A percentile compares a stretch with the other conserved stretches of the same genome.
phyloP scores from a whole-genome alignment of 2,329 filamentous ascomycete species.

The Calcarisporium arbuscula region DNA sequence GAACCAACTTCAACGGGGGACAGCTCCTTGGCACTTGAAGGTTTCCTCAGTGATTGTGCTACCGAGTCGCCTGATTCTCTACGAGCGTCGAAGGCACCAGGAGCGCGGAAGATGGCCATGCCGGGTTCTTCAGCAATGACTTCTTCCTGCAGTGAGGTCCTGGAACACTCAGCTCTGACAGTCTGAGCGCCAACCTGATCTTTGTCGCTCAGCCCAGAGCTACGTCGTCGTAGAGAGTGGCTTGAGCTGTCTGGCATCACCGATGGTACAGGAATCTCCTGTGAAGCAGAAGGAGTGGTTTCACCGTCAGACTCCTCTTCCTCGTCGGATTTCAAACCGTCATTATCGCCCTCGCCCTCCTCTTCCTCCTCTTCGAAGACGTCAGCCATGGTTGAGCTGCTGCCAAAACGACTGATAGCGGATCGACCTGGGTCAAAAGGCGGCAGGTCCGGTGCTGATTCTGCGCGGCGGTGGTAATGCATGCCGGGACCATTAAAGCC shows the following conservation, averaged over 20 bases:
- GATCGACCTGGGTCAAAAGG: conserved; percentile 60
- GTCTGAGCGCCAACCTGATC: conserved; percentile 19
- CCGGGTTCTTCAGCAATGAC: conserved; percentile 42
- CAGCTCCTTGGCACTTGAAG: conserved; percentile 37
- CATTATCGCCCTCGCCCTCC: conserved; percentile 41
- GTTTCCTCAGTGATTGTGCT: conserved; percentile 38
- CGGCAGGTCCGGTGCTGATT: conserved; percentile 73
- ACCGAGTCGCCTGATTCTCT: conserved; percentile 33
- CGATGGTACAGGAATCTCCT: too few relatives aligned
- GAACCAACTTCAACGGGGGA: conserved; percentile 45
- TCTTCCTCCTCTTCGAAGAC: conserved; percentile 84
- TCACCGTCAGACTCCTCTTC: conserved; percentile 41
- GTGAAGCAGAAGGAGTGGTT: conserved; percentile 26
- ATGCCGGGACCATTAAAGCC: conserved; percentile 63
- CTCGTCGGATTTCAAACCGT: conserved; percentile 35
- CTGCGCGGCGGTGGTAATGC: conserved; percentile 71
- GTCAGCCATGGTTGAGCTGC: conserved; percentile 72
- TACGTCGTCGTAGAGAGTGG: conserved; percentile 32
- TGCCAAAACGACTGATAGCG: conserved; percentile 56
- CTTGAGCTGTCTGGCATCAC: too few relatives aligned
- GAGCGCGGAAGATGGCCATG: conserved; percentile 32
- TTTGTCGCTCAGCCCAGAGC: conserved; percentile 37
- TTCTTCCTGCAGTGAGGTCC: conserved; percentile 45
- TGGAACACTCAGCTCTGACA: conserved; percentile 42
- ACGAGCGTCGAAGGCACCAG: conserved; percentile 25